Evolutionary conservation across 768 basidiomycete species (phyloP).

Genomic region (Tricholoma sp.): DNA sequence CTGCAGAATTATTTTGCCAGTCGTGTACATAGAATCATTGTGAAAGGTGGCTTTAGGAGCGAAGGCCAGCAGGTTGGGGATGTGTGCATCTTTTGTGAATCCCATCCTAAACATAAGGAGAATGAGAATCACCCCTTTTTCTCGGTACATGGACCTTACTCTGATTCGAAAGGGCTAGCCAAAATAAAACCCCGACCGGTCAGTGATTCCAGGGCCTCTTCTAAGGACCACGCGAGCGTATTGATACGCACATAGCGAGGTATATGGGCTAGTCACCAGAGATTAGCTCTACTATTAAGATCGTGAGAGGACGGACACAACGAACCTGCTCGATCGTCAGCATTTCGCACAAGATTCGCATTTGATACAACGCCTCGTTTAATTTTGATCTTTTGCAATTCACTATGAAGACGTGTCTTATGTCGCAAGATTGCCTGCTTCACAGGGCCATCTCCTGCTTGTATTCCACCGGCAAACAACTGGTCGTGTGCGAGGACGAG

Average conservation of each 20-base stretch:
- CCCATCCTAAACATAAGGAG: slow-evolving; percentile 37
- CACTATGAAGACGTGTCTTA: slow-evolving; percentile 83
- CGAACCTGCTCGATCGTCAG: slow-evolving; percentile 61
- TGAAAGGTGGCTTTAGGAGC: slow-evolving; percentile 61
- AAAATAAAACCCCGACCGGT: slow-evolving; percentile 49
- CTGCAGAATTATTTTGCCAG: slow-evolving; percentile 86
- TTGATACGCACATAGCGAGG: slow-evolving; percentile 88
- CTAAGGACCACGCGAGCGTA: slow-evolving; percentile 58
- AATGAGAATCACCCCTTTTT: slow-evolving; percentile 5
- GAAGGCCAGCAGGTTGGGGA: slow-evolving; percentile 79
- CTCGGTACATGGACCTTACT: slow-evolving; percentile 28
- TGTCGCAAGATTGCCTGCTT: slow-evolving; percentile 86
- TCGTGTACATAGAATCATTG: slow-evolving; percentile 65
- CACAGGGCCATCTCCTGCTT: slow-evolving; percentile 85
- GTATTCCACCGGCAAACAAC: slow-evolving; percentile 78
- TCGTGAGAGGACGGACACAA: slow-evolving; percentile 1
- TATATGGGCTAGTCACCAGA: slow-evolving; percentile 46
- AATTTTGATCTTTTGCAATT: slow-evolving; percentile 81
- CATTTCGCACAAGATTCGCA: slow-evolving; percentile 55
- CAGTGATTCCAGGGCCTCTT: slow-evolving; percentile 59
- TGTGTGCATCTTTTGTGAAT: slow-evolving; percentile 74
- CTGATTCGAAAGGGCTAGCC: slow-evolving; percentile 47
- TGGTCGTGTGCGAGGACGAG: slow-evolving; percentile 90
- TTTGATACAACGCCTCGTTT: slow-evolving; percentile 65
- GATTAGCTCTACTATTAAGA: slow-evolving; percentile 5